Evolutionary conservation across 495 filamentous ascomycete species (phyloP), one percentile per base, ranked within the genome.

Genomic region (Neurospora sp.): DNA sequence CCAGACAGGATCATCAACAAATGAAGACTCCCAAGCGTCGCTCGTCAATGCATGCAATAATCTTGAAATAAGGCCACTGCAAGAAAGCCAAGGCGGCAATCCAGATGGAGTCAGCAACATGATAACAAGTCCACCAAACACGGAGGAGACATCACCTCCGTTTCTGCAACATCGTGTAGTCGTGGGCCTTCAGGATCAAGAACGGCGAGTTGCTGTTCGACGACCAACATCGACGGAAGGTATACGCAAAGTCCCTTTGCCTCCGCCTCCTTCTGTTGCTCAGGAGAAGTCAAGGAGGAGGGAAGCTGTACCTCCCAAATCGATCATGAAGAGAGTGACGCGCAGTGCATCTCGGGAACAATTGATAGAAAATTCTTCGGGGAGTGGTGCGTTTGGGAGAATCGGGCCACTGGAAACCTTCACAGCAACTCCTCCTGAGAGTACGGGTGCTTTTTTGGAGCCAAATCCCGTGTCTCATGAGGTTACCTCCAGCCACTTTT

Each of bases 261-360:
- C 54, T 37, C 54, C 54, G 12, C 78, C 81, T 0, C 73, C 79
- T 62, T 82, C 83, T 4, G 69, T 85, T 39, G 77, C 80, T 54
- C 78, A 85, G 44, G 84, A 85, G 77, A 83, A 82, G 71, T 41
- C 69, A 16, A 73, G 76, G 8, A 81, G 84, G 69, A 79, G 83
- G 54, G 76, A 76, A 11, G 71, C 71, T 18, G 7, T 39, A 35
- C 78, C 78, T 10, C 78, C 79, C 23, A 81, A 79, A 70, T 79
- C 82, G 3, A 84, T 85, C 66, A 82, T 85, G 77, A 85, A 84
- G 73, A 71, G 76, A 16, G 69, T 54, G 14, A 74, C 75, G 5
- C 72, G 62, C n/a, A 77, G 73, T 44, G 71, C 42, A 10, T 72
- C 73, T 35, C 59, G 20, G 18, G 70, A 39, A 5, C 70, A 48